phyloP scores from a whole-genome alignment of 163 green algal genomes.

The Scenedesmus sp. region DNA sequence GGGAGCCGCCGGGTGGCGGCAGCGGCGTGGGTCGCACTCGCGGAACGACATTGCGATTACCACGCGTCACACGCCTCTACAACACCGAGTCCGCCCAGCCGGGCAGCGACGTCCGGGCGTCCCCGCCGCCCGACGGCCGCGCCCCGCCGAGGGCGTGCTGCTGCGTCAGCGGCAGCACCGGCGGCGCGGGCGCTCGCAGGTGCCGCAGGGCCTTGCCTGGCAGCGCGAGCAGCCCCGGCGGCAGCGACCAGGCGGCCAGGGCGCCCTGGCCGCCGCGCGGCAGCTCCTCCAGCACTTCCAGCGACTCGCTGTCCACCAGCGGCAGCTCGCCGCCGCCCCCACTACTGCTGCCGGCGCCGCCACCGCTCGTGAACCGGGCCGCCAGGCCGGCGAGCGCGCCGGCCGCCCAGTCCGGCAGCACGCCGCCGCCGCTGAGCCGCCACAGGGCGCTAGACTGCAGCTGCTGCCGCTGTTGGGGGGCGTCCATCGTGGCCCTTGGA shows the following conservation, averaged over 20 bases:
- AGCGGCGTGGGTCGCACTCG: too few species aligned
- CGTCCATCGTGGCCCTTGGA: too few species aligned
- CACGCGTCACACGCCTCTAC: too few species aligned
- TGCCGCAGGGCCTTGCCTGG: constrained; percentile 1
- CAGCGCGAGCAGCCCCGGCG: background rate
- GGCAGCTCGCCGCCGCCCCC: background rate
- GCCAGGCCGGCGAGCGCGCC: too few species aligned
- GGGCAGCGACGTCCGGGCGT: too few species aligned
- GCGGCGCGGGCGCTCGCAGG: background rate
- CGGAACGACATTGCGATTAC: too few species aligned
- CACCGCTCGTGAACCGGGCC: background rate
- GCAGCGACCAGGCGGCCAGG: constrained; percentile 3
- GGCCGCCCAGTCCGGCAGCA: too few species aligned
- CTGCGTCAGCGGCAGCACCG: constrained; percentile 14
- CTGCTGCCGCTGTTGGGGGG: too few species aligned
- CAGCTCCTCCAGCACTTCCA: background rate
- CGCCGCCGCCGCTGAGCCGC: background rate
- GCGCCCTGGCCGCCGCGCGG: background rate
- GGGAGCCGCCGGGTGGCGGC: too few species aligned
- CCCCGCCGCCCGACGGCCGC: too few species aligned
- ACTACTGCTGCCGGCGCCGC: background rate
- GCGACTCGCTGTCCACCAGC: constrained; percentile 1
- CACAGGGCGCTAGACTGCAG: background rate
- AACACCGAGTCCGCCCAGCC: too few species aligned
- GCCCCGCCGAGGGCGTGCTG: too few species aligned